Conservation (phyloP, 305 asterid genomes). For the Withania somnifera region DNA sequence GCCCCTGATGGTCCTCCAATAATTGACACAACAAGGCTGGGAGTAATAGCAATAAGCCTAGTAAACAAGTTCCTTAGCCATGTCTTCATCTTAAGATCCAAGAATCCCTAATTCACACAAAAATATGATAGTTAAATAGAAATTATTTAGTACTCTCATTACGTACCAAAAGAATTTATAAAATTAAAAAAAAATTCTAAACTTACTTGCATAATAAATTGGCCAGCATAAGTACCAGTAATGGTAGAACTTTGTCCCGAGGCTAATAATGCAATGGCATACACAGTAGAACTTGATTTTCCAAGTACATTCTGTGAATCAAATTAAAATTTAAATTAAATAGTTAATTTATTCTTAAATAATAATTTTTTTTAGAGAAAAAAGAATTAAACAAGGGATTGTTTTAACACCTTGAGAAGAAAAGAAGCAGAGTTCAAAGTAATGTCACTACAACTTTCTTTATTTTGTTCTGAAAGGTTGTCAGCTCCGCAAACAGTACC, state of each 20-base stretch:
- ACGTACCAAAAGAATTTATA: too few species aligned
- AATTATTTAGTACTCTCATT: not conserved
- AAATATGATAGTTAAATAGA: not conserved
- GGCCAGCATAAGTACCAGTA: constrained; percentile 95
- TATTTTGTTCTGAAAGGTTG: constrained; percentile 16
- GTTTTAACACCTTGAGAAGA: constrained; percentile 53
- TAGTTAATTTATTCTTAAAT: not conserved
- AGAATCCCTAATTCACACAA: constrained; percentile 46
- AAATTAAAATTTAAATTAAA: not conserved
- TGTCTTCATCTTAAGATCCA: constrained; percentile 67
- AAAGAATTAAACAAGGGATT: not conserved
- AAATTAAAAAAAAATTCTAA: too few species aligned
- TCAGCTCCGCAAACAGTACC: constrained; percentile 58
- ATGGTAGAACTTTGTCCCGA: constrained; percentile 93
- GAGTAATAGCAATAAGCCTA: constrained; percentile 78
- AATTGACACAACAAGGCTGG: constrained; percentile 69
- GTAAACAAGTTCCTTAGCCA: constrained; percentile 76
- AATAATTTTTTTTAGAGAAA: not conserved
- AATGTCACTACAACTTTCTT: constrained; percentile 45
- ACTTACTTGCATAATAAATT: constrained; percentile 77
- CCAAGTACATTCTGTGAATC: constrained; percentile 67
- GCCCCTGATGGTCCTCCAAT: constrained; percentile 89
- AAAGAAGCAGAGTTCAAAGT: constrained; percentile 89
- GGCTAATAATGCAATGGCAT: constrained; percentile 80
- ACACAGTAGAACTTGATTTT: constrained; percentile 61